A percentile compares a stretch with the other conserved stretches of the same genome.
phyloP scores from a whole-genome alignment of 2,329 filamentous ascomycete species.

The Exserohilum turcica region DNA sequence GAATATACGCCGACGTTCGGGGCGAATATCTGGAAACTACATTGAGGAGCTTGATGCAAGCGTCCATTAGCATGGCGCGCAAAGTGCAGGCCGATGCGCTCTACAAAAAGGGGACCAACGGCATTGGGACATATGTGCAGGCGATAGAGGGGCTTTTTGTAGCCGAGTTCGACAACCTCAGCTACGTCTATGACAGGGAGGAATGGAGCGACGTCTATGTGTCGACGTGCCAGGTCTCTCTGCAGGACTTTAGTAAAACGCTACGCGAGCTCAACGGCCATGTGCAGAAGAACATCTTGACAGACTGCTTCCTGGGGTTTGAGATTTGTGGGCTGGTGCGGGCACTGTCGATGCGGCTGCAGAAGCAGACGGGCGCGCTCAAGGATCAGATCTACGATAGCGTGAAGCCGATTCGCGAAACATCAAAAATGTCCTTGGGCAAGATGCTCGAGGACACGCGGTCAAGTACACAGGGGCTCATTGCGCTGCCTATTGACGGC shows the following conservation, averaged over 20 bases:
- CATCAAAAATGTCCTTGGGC: slow-evolving; percentile 81
- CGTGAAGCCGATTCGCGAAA: slow-evolving; percentile 87
- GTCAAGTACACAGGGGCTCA: slow-evolving; percentile 68
- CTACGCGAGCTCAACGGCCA: slow-evolving; percentile 87
- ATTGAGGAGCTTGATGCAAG: slow-evolving; percentile 83
- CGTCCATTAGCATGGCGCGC: slow-evolving; percentile 76
- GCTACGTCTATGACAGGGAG: slow-evolving; percentile 80
- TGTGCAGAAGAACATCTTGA: slow-evolving; percentile 82
- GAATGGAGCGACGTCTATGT: slow-evolving; percentile 83
- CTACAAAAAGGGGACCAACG: slow-evolving; percentile 87
- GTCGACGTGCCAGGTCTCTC: slow-evolving; percentile 74
- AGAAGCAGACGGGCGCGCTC: slow-evolving; percentile 81
- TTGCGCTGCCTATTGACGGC: slow-evolving; percentile 76
- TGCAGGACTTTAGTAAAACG: slow-evolving; percentile 83
- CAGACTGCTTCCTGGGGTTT: slow-evolving; percentile 93
- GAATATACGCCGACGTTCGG: slow-evolving; percentile 83
- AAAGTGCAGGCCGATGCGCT: slow-evolving; percentile 77
- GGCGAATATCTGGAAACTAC: slow-evolving; percentile 84
- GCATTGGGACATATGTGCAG: slow-evolving; percentile 85
- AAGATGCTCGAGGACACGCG: slow-evolving; percentile 85
- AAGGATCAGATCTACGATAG: slow-evolving; percentile 83
- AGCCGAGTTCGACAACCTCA: slow-evolving; percentile 90
- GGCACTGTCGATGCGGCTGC: slow-evolving; percentile 76
- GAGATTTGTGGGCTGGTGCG: slow-evolving; percentile 93
- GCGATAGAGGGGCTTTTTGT: slow-evolving; percentile 86